Base-by-base conservation (phyloP, 1,284 basidiomycete genomes). In the Puccinia coronata region DNA sequence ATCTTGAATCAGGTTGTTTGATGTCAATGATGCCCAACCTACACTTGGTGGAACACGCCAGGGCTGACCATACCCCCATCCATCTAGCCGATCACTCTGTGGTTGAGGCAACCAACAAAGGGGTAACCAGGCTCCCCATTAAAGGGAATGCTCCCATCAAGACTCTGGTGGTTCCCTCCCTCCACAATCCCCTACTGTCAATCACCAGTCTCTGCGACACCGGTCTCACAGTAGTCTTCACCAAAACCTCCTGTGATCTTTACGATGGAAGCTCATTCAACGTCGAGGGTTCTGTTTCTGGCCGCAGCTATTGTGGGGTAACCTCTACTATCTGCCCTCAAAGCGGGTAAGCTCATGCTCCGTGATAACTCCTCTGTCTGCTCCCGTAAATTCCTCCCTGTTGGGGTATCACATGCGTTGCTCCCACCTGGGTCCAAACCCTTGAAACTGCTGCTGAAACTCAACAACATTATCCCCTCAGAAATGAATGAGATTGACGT, bases 221-320 rank as follows among this genome's bases (percentile, higher is more conserved):
- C 5, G 61, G 61, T 28, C 16, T 65, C 23, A 65, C 61, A n/a
- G 61, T 39, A 20, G 34, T 65, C 20, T 65, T 65, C 61, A 65
- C 61, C 2, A 65, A 65, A n/a, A 39, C 61, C 34, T 65, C 25
- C 6, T 65, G 61, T 18, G 61, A 41, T 18, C 31, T 65, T n/a
- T 39, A 20, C 34, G 1, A 36, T 5, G 6, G 34, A 20, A 8
- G 1, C 61, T 4, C 9, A 14, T 14, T 39, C 6, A 36, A 65
- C 5, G 2, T 39, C 31, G 18, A 39, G 4, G 31, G 61, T 2
- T 36, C 5, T 14, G 8, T 65, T 5, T 2, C 61, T 3, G 34
- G 61, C 8, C 34, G 34, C 14, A 34, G 61, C 8, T 65, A 65
- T 25, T 16, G 61, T 2, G 6, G 25, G 61, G 61, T 6, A 65